Base-by-base conservation (phyloP, 768 basidiomycete genomes). In the Cystoderma amianthinum region DNA sequence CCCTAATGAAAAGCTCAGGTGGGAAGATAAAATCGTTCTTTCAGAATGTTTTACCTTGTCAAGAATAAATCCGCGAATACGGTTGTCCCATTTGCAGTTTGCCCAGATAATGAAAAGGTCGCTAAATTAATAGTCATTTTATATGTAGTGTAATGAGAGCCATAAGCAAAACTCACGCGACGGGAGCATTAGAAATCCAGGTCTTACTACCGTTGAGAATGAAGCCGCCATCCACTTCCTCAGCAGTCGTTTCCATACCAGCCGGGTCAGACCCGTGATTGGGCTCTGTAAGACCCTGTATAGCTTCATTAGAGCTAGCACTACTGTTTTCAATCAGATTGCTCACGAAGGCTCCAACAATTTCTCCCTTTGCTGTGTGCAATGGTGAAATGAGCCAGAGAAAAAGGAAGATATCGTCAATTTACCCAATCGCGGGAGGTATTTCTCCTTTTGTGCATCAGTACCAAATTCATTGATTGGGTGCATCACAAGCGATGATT, bases 251-350 rank as follows among this genome's bases (percentile, higher is more conserved):
- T 54, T 94, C 89, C 95, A 98, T 97, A n/a, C 84, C 81, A n/a
- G 82, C 84, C 12, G 94, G 94, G 53, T 98, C 95, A 2, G 94
- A 97, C 17, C 95, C 95, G 55, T 96, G 92, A 51, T 97, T 92
- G 0, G 95, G 90, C 63, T 98, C 95, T 0, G 95, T 97, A 32
- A 97, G 66, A 20, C 94, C 93, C 93, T 95, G 44, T 20, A 36
- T 22, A 28, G 22, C 32, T 42, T 32, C 39, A 43, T 32, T 40
- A 15, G 12, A 40, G 15, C 3, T 10, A 32, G 45, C 33, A 24
- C 36, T 46, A 32, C 38, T n/a, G n/a, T n/a, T n/a, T n/a, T n/a
- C n/a, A n/a, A n/a, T 18, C 22, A 18, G 28, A 30, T 44, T 18
- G 72, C 85, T 45, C 55, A 94, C 94, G 57, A 98, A 98, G 56